Evolutionary conservation across 495 filamentous ascomycete genomes (phyloP), one percentile per base, ranked within the genome.

Genomic region (Aspergillus indologenus): DNA sequence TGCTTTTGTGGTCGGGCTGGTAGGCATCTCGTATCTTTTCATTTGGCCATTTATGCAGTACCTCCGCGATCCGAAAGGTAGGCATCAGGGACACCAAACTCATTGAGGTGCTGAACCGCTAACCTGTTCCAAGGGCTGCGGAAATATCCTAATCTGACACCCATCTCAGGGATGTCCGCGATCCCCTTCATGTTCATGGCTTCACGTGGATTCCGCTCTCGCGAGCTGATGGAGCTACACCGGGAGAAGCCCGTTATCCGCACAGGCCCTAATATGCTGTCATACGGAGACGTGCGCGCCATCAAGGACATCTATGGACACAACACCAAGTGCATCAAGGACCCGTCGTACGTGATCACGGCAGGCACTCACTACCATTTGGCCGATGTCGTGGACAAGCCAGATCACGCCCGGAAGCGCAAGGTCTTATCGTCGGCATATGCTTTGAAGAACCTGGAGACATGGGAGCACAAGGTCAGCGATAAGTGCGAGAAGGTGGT

Each of bases 231-330:
- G 1, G 66, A 76, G 57, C 58, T 75, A 24, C 81, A 84, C 65
- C 70, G 72, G 53, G 68, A 67, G 48, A 56, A 72, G 49, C 77
- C 80, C 2, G 71, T 84, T 17, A 68, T 84, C 53, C 79, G 81
- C 8, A 81, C 73, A 1, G 79, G 79, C 1, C 81, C 82, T 1
- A 85, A 83, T 54, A 67, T 69, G 22, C 68, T 85, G 0, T 83
- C 81, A 0, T 84, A 75, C 60, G 71, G 72, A 9, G 72, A 68
- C 31, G 70, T 53, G 14, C 62, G 56, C 21, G 82, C 82, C 22
- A 82, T 83, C 63, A 79, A 80, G 61, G 81, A 83, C 45, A 82
- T 84, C 53, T 84, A 83, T 58, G 81, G 81, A 24, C 81, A 85
- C 63, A 72, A 68, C 52, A 81, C 81, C 0, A 70, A 69, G 50